Conservation (phyloP, 371 early-diverging fungal genomes). For the Phascolomyces articulosus region DNA sequence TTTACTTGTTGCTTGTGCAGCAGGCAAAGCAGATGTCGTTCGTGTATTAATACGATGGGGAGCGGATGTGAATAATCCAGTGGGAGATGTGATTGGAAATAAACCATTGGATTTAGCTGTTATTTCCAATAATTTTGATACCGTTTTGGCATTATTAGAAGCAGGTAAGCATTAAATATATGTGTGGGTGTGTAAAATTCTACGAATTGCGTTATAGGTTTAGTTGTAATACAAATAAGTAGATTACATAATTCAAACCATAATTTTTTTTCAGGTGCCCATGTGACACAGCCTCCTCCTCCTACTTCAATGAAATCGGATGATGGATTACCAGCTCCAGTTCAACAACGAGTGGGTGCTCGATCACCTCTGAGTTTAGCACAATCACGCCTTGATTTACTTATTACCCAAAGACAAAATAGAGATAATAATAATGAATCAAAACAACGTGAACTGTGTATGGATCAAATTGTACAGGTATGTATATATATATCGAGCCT, state of each 20-base stretch:
- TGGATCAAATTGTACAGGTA: constrained; percentile 21
- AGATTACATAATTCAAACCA: constrained; percentile 2
- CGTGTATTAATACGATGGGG: constrained; percentile 34
- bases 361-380: constrained; percentile 43
- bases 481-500: constrained; percentile 6
- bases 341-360: constrained; percentile 15
- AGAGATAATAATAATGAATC: not conserved
- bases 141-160: constrained; percentile 43
- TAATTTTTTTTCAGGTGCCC: constrained; percentile 19
- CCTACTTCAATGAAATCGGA: constrained; percentile 2
- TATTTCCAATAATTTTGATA: constrained; percentile 46
- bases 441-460: constrained; percentile 8
- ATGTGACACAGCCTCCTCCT: constrained; percentile 12
- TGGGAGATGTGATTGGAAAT: constrained; percentile 53
- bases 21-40: constrained; percentile 44
- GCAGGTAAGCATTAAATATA: constrained; percentile 24
- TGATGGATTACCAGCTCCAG: constrained; percentile 17
- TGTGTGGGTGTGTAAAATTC: too few relatives aligned
- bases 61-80: constrained; percentile 49
- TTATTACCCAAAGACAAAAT: constrained; percentile 19
- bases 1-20: constrained; percentile 49
- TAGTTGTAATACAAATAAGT: too few relatives aligned
- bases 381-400: constrained; percentile 37
- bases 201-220: too few relatives aligned
- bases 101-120: constrained; percentile 51